Conservation (phyloP, 2,329 filamentous ascomycete genomes). For the Salinomyces thailandicus region DNA sequence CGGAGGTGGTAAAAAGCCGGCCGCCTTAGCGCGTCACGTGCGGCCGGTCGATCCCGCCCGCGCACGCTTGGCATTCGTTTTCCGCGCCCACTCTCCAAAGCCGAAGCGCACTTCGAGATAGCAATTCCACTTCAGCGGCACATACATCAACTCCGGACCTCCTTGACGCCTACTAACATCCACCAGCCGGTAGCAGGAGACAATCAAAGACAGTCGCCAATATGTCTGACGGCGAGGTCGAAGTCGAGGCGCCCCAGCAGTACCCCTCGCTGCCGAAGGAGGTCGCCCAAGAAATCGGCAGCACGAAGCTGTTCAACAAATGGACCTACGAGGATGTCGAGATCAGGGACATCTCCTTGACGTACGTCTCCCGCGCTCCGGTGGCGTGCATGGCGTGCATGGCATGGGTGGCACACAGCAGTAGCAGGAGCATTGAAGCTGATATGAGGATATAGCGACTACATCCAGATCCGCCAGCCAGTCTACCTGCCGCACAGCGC, state of each 20-base stretch:
- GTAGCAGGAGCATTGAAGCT: constrained; percentile 23
- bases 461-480: constrained; percentile 98
- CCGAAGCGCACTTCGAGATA: not conserved
- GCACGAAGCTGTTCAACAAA: constrained; percentile 96
- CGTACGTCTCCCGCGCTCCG: constrained; percentile 53
- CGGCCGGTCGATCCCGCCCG: too few species aligned
- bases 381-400: constrained; percentile 1
- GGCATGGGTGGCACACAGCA: not conserved
- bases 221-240: constrained; percentile 97
- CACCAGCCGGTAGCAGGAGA: not conserved
- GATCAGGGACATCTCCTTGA: constrained; percentile 98
- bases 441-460: constrained; percentile 58
- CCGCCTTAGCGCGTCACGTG: too few species aligned
- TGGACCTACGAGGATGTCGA: constrained; percentile 98
- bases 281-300: constrained; percentile 76
- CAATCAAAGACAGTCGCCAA: constrained; percentile 28
- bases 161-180: not conserved
- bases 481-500: constrained; percentile 99
- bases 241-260: constrained; percentile 77
- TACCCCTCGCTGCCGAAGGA: constrained; percentile 87
- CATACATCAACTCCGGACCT: not conserved
- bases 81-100: not conserved
- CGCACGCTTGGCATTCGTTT: too few species aligned
- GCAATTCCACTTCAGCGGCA: not conserved
- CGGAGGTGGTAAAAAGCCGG: too few species aligned